These are phyloP conservation scores for Aspergillus awamori DNA, from an alignment of 2,329 filamentous ascomycete species.

Conservation along the genomic window DNA sequence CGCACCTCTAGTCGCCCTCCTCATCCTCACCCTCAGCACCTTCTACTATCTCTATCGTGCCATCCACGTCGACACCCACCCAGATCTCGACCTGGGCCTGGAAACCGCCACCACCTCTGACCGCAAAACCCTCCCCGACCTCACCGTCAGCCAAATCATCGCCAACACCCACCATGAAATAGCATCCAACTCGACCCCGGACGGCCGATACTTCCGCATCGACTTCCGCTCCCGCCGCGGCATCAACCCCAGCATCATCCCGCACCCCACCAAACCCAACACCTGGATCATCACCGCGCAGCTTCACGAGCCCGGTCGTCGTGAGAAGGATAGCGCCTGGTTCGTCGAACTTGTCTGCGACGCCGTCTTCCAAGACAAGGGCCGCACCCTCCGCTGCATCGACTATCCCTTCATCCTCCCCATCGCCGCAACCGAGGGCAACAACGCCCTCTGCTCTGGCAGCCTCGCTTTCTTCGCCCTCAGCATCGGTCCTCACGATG, in stretches of 20 bases:
- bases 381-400: constrained; percentile 41
- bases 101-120: background rate
- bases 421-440: constrained; percentile 50
- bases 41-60: background rate
- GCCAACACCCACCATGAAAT: constrained; percentile 36
- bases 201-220: constrained; percentile 55
- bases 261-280: constrained; percentile 53
- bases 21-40: background rate
- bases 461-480: constrained; percentile 47
- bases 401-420: constrained; percentile 48
- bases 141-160: constrained; percentile 6
- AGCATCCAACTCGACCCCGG: constrained; percentile 51
- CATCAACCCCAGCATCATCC: constrained; percentile 62
- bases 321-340: constrained; percentile 29
- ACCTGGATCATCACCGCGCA: constrained; percentile 59
- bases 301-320: constrained; percentile 32
- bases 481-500: constrained; percentile 61
- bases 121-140: background rate
- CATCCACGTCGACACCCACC: background rate
- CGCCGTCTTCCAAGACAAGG: constrained; percentile 50
- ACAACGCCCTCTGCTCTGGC: constrained; percentile 49
- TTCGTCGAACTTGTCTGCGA: constrained; percentile 55
- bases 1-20: background rate
- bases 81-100: background rate
- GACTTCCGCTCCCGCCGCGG: constrained; percentile 47